These are phyloP conservation scores for Avicennia marina DNA, from an alignment of 257 asterid species.

Conservation along the genomic window DNA sequence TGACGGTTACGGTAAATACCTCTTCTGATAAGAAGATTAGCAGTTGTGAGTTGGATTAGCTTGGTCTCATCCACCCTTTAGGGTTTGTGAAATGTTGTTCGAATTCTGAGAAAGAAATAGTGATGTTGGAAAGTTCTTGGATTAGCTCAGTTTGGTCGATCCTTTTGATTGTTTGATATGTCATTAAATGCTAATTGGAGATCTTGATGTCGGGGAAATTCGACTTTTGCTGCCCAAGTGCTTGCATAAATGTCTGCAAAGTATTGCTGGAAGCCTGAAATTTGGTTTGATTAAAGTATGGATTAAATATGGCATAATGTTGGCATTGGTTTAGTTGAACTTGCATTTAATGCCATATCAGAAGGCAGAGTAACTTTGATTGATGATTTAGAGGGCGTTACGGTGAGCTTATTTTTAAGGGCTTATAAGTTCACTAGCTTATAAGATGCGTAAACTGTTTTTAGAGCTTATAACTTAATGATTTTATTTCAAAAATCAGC, in stretches of 20 bases:
- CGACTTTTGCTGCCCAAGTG: background rate
- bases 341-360: too few species aligned
- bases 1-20: background rate
- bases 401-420: too few species aligned
- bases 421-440: too few species aligned
- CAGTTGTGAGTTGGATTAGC: background rate
- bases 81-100: too few species aligned
- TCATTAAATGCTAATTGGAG: constrained; percentile 1
- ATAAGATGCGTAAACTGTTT: too few species aligned
- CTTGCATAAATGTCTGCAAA: background rate
- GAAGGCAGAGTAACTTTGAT: too few species aligned
- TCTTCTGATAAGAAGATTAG: background rate
- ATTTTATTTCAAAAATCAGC: too few species aligned
- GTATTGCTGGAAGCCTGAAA: background rate
- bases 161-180: background rate
- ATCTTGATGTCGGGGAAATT: background rate
- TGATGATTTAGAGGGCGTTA: too few species aligned
- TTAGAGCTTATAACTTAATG: too few species aligned
- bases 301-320: background rate
- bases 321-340: background rate
- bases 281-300: background rate
- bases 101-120: too few species aligned
- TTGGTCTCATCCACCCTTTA: too few species aligned
- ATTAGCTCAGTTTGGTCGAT: background rate
- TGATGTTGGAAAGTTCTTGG: too few species aligned